phyloP scores from a whole-genome alignment of 345 rosid genomes.

The Citrus maxima region DNA sequence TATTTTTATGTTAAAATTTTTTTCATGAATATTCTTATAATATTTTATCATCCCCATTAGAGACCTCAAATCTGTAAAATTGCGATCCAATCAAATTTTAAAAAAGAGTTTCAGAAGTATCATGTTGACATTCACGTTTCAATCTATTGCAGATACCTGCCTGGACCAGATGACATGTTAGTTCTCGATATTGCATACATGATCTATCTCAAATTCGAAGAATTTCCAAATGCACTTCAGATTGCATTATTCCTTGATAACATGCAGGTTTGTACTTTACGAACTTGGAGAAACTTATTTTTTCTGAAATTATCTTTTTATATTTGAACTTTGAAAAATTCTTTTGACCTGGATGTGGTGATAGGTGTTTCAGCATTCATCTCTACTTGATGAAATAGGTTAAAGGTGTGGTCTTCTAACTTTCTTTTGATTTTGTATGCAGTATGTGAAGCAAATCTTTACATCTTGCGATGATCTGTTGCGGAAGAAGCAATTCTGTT shows the following conservation, averaged over 20 bases:
- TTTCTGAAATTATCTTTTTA: background rate
- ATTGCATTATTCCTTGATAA: slow-evolving; percentile 81
- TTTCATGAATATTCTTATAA: background rate
- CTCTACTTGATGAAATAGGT: background rate
- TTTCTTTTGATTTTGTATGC: slow-evolving; percentile 18
- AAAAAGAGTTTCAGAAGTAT: background rate
- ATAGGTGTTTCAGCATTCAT: background rate
- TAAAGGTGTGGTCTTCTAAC: background rate
- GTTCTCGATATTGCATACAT: slow-evolving; percentile 73
- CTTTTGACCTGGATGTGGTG: background rate
- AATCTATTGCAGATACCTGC: slow-evolving; percentile 62
- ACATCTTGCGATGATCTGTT: slow-evolving; percentile 62
- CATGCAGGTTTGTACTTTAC: slow-evolving; percentile 57
- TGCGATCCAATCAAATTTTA: background rate
- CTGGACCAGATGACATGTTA: slow-evolving; percentile 83
- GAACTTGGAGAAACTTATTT: background rate
- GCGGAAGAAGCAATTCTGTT: slow-evolving; percentile 83
- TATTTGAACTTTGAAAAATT: background rate
- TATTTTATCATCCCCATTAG: background rate
- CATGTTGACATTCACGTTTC: slow-evolving; percentile 16
- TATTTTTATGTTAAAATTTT: background rate
- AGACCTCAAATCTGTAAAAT: background rate
- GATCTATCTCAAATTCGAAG: slow-evolving; percentile 73
- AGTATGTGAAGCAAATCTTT: slow-evolving; percentile 83
- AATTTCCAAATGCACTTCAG: slow-evolving; percentile 75